Percentiles rank a stretch among this genome's conserved stretches.
These are phyloP conservation scores for Xylona heveae DNA, from an alignment of 495 filamentous ascomycete genomes.

Conservation along the genomic window DNA sequence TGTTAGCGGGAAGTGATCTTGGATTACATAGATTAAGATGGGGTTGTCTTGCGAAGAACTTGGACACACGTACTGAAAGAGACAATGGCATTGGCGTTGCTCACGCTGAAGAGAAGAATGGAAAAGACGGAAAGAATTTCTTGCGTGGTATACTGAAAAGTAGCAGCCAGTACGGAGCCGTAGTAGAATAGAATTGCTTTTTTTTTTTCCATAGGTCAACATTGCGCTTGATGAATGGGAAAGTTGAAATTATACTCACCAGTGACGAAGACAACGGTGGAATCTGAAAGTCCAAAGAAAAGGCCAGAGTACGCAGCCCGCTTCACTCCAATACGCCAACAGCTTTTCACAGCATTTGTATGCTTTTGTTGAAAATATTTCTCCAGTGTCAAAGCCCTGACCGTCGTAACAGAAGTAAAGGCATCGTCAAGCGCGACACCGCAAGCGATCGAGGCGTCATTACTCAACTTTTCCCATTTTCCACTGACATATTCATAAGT, in stretches of 20 bases:
- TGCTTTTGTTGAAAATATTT: slow-evolving; percentile 51
- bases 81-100: slow-evolving; percentile 45
- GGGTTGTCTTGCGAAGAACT: not conserved
- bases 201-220: not conserved
- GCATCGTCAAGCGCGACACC: slow-evolving; percentile 52
- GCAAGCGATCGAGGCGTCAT: slow-evolving; percentile 30
- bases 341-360: slow-evolving; percentile 20
- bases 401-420: slow-evolving; percentile 62
- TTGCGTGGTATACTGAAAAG: slow-evolving; percentile 22
- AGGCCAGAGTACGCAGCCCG: slow-evolving; percentile 42
- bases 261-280: slow-evolving; percentile 45
- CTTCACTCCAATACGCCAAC: slow-evolving; percentile 32
- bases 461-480: slow-evolving; percentile 48
- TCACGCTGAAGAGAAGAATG: slow-evolving; percentile 62
- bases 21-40: no score
- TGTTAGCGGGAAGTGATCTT: no score
- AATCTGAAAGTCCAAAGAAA: slow-evolving; percentile 58
- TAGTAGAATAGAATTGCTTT: slow-evolving; percentile 68
- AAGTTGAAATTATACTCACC: slow-evolving; percentile 19
- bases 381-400: slow-evolving; percentile 61
- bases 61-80: slow-evolving; percentile 28
- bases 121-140: slow-evolving; percentile 54
- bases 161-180: slow-evolving; percentile 38
- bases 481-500: slow-evolving; percentile 37
- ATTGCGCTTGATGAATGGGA: not conserved